Base-by-base conservation (phyloP, 2,329 filamentous ascomycete genomes). In the Scleromitrula shiraiana region DNA sequence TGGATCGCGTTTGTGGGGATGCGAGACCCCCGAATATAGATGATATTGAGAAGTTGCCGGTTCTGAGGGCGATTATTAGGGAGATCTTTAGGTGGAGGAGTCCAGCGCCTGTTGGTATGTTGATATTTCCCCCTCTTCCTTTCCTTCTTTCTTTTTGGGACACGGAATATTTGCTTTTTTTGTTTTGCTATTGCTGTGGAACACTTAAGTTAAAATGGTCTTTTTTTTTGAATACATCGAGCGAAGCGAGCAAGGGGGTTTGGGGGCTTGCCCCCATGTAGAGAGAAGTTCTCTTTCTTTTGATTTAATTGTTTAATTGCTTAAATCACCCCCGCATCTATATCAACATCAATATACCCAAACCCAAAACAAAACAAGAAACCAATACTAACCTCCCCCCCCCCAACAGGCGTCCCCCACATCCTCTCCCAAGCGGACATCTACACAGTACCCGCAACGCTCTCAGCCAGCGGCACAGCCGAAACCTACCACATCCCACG, bases 391-490 rank as follows among this genome's bases (percentile, higher is more conserved):
- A 15, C 71, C 67, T 66, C 64, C 64, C 30, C 71, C 72, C 2
- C 61, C 73, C 66, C n/a, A n/a, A n/a, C 7, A 70, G 73, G 71
- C 3, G 72, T 81, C 26, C 77, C 77, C 2, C 78, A 81, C 58
- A 68, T 65, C 33, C 67, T 74, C 10, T 66, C 71, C 1, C 62
- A 71, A 42, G 77, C 80, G 41, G 77, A 81, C 47, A 65, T 70
- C 15, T 81, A 80, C 24, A n/a, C n/a, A n/a, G n/a, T n/a, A n/a
- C n/a, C n/a, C n/a, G n/a, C n/a, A n/a, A n/a, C n/a, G n/a, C n/a
- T n/a, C n/a, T n/a, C n/a, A n/a, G n/a, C n/a, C n/a, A n/a, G n/a
- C n/a, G n/a, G n/a, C n/a, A n/a, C n/a, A n/a, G n/a, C n/a, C n/a
- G 67, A 74, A 22, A 53, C 53, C 9, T 55, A 51, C 32, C 47